These are phyloP conservation scores for Pseudonitzschia multistriata DNA, from an alignment of 108 stramenopile genomes.

Conservation along the genomic window DNA sequence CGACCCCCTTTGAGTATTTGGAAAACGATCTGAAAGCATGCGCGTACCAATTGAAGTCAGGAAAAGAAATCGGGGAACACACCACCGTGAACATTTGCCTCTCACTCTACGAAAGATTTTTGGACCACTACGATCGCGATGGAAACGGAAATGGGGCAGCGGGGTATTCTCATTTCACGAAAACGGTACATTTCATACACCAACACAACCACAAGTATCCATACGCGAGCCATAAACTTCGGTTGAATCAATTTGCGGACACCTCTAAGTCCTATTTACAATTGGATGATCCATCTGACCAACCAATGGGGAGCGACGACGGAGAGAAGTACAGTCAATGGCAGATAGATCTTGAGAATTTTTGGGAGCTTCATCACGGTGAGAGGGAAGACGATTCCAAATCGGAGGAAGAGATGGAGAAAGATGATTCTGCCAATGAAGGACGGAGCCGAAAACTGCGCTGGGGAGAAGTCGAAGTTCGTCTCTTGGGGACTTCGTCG, in stretches of 20 bases:
- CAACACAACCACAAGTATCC: conserved; percentile 9
- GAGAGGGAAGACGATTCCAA: not conserved
- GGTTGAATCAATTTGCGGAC: conserved; percentile 11
- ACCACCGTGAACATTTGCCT: not conserved
- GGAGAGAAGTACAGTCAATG: not conserved
- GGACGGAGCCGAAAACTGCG: conserved; percentile 2
- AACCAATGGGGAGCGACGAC: not conserved
- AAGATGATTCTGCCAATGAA: not conserved
- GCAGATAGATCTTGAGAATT: not conserved
- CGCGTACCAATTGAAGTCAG: not conserved
- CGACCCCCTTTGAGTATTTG: conserved; percentile 8
- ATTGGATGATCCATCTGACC: not conserved
- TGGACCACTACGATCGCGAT: not conserved
- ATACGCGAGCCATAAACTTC: not conserved
- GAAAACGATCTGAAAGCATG: conserved; percentile 7
- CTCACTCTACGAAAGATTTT: not conserved
- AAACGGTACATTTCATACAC: not conserved
- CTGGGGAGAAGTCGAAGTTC: conserved; percentile 6
- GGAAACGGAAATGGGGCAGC: not conserved
- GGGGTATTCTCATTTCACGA: not conserved
- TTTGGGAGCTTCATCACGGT: conserved; percentile 1
- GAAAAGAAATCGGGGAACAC: not conserved
- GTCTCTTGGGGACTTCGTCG: not conserved
- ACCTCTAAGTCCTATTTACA: not conserved
- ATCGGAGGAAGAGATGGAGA: not conserved